Evolutionary conservation across 371 early-diverging fungal genomes (phyloP), one percentile per base, ranked within the genome.

Genomic region (Smittium culicis): DNA sequence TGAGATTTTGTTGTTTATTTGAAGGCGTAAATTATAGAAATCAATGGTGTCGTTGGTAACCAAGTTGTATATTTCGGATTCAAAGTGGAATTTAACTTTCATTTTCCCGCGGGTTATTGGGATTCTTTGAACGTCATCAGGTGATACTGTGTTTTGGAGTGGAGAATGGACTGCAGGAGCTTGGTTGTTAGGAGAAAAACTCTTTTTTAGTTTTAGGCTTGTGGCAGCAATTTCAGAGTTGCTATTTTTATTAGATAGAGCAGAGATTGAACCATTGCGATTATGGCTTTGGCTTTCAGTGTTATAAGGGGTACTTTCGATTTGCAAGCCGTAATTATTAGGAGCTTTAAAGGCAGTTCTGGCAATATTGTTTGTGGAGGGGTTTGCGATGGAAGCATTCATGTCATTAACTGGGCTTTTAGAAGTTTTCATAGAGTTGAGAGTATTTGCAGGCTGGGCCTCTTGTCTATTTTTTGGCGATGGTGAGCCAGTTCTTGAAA

Each of bases 21-120:
- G 81, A 20, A 69, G 54, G 24, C 76, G 69, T 33, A 93, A 79
- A 25, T 85, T 84, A 8, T 83, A 75, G 65, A 84, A 88, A 2
- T 77, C 69, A 20, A 88, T 82, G 45, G 77, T 71, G 17, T 75
- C 71, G 2, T 85, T 79, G 0, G 89, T 81, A 66, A 92, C 71
- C 30, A 94, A 67, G 20, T 87, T 86, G 35, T 88, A 79, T 2
- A 88, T 88, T 61, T 88, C 87, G 20, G 78, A 64, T 69, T 77
- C 74, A 68, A 83, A 89, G 71, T 92, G 89, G 34, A 86, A 80
- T 72, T 92, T 93, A 71, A 93, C 82, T 66, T 87, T 88, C 66
- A 90, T 77, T 75, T 84, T 60, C 56, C 72, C 69, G 63, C 68
- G 72, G 60, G 69, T 70, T 1, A 74, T 73, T 24, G 71, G 74